Conservation (phyloP, 305 asterid genomes). For the Fraxinus sp. region DNA sequence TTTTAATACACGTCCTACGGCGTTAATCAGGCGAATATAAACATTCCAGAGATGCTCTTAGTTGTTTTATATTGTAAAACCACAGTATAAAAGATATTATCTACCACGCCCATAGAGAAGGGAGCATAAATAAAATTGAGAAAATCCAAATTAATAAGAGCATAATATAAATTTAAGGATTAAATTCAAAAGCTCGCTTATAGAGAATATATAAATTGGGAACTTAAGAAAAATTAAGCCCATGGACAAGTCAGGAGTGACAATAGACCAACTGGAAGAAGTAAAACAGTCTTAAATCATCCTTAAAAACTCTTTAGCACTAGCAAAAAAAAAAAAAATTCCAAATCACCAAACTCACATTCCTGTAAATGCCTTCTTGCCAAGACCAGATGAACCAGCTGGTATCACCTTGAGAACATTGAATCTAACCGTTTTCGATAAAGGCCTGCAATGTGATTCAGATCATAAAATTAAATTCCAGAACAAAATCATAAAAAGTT, state of each 20-base stretch:
- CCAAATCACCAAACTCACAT: conserved; percentile 18
- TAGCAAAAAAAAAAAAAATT: not conserved
- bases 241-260: not conserved
- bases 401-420: conserved; percentile 38
- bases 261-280: not conserved
- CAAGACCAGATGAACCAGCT: conserved; percentile 37
- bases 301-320: not conserved
- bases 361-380: conserved; percentile 39
- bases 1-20: not conserved
- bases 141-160: too few species aligned
- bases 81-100: not conserved
- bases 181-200: not conserved
- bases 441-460: conserved; percentile 22
- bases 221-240: not conserved
- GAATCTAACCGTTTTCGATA: conserved; percentile 36
- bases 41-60: not conserved
- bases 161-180: not conserved
- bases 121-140: too few species aligned
- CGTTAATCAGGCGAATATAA: not conserved
- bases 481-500: not conserved
- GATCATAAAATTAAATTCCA: not conserved
- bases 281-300: not conserved
- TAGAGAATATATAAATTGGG: not conserved
- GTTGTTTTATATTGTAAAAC: not conserved
- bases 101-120: not conserved